Evolutionary conservation across 306 rosid genomes (phyloP).

Genomic region (Styphnolobium japonicum): DNA sequence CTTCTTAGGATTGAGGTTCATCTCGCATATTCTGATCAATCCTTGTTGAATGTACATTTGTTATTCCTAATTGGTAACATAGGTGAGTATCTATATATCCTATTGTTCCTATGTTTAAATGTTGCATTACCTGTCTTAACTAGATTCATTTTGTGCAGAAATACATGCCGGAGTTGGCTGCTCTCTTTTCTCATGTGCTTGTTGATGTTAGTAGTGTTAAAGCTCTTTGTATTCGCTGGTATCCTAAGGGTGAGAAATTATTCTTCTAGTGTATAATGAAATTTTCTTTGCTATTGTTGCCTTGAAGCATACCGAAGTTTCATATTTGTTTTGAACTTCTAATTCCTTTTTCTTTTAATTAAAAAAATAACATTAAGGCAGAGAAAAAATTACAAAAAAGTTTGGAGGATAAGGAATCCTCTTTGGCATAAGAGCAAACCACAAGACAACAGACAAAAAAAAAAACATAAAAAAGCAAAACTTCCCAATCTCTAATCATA

Average conservation of each 20-base stretch:
- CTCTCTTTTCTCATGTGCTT: slow-evolving; percentile 85
- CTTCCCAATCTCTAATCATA: too few relatives aligned
- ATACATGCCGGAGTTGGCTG: slow-evolving; percentile 92
- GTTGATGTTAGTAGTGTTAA: slow-evolving; percentile 95
- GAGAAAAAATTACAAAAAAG: too few relatives aligned
- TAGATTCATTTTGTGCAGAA: slow-evolving; percentile 51
- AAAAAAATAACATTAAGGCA: too few relatives aligned
- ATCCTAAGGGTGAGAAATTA: slow-evolving; percentile 67
- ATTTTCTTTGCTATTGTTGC: not conserved
- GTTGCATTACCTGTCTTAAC: slow-evolving; percentile 4
- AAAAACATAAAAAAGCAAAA: too few relatives aligned
- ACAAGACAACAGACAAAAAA: too few relatives aligned
- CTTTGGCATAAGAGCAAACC: too few relatives aligned
- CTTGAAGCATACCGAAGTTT: too few relatives aligned
- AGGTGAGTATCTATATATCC: not conserved
- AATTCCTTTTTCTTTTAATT: too few relatives aligned
- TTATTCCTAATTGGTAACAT: slow-evolving; percentile 6
- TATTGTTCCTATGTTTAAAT: slow-evolving; percentile 19
- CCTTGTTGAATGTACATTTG: not conserved
- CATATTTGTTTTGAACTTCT: too few relatives aligned
- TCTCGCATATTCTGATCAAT: not conserved
- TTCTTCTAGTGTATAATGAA: not conserved
- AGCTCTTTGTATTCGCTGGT: slow-evolving; percentile 90
- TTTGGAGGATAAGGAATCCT: too few relatives aligned
- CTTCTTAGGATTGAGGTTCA: not conserved